Evolutionary conservation across 1,139 yeast genomes (phyloP).

Genomic region (Candida pseudoviswanathii): DNA sequence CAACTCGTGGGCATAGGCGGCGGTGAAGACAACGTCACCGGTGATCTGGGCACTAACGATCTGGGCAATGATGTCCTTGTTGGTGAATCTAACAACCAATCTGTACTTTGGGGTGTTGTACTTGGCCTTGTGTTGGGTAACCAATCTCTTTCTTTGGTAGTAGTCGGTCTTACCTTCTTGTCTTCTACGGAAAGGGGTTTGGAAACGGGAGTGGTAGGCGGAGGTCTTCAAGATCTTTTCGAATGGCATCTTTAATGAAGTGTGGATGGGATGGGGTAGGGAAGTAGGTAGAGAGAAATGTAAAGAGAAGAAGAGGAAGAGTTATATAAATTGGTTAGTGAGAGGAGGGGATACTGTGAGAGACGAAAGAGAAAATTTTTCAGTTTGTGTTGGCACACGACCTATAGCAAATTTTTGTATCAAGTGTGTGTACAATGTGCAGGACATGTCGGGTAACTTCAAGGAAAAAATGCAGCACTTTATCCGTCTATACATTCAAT

Average conservation of each 20-base stretch:
- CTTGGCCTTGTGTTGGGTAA: slow-evolving; percentile 99
- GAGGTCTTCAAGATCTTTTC: slow-evolving; percentile 71
- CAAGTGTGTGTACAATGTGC: background rate
- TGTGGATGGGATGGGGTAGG: background rate
- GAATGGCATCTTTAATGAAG: slow-evolving; percentile 66
- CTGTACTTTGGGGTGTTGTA: slow-evolving; percentile 99
- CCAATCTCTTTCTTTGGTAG: slow-evolving; percentile 99
- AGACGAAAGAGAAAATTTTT: background rate
- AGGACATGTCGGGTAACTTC: slow-evolving; percentile 3
- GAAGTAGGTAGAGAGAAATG: background rate
- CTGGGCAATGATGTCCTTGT: slow-evolving; percentile 99
- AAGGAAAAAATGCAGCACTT: background rate
- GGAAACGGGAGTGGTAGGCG: slow-evolving; percentile 99
- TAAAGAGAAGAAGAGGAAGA: background rate
- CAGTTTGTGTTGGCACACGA: background rate
- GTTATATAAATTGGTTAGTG: background rate
- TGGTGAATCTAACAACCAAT: slow-evolving; percentile 99
- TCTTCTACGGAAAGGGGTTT: slow-evolving; percentile 99
- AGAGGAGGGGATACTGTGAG: background rate
- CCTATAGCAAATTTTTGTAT: background rate
- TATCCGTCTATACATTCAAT: too few species aligned
- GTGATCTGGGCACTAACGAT: slow-evolving; percentile 94
- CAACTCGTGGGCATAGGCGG: slow-evolving; percentile 99
- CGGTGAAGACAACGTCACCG: slow-evolving; percentile 94
- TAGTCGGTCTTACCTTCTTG: slow-evolving; percentile 99